Base-by-base conservation (phyloP, 2,329 filamentous ascomycete genomes). In the Daldinia sp. region DNA sequence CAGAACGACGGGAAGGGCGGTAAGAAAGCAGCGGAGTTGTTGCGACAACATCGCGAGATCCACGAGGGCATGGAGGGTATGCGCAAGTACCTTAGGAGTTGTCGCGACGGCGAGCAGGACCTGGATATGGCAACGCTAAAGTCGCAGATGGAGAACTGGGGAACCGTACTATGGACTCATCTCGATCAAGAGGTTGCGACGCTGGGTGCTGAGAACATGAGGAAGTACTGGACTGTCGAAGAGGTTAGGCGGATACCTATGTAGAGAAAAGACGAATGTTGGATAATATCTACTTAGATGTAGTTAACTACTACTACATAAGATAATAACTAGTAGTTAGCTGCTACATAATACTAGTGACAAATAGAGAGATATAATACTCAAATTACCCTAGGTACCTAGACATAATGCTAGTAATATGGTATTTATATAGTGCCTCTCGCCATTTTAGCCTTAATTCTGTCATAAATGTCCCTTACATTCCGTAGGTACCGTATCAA, bases 161-260 rank as follows among this genome's bases (percentile, higher is more conserved):
- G 92, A 10, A 83, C 84, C 9, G 92, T 97, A 70, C 79, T 97
- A 55, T 95, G 93, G 92, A 83, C 82, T 75, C 94, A 97, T 84
- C 81, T 97, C 67, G 92, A 96, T 74, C 90, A 94, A 74, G 94
- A 97, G 84, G 93, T 97, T 6, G 82, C 85, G 79, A 87, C 92
- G 72, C 79, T 97, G 35, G 88, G 90, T 1, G 93, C 93, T 50
- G 92, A 96, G 79, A 97, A 95, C 78, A 97, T 97, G 94, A 86
- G 93, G 73, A 88, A 85, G 79, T 94, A 92, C 79, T 97, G 93
- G 92, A 91, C 85, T 0, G 73, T 89, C 67, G 88, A 92, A 53
- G 94, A 97, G 84, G 90, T 97, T 79, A 83, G 80, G 78, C 80
- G 82, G 58, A 85, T 96, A 81, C 89, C 88, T 0, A 93, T 94